phyloP scores from a whole-genome alignment of 2,329 filamentous ascomycete genomes.

The Achaetomium macrosporum region DNA sequence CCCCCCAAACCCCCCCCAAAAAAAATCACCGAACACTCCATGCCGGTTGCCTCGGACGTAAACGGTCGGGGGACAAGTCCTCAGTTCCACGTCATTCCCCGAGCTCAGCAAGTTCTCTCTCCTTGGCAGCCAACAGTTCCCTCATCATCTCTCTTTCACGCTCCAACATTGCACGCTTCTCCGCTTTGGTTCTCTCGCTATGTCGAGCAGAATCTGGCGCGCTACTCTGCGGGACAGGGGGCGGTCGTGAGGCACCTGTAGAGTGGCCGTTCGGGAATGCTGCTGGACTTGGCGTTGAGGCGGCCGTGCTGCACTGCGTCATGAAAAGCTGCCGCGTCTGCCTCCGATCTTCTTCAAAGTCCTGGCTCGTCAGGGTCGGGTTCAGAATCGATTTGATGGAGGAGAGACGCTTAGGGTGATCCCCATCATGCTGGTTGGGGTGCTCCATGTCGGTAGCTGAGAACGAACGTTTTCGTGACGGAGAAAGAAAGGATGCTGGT shows the following conservation, averaged over 20 bases:
- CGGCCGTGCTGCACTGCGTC: conserved; percentile 38
- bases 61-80: not conserved
- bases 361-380: conserved; percentile 35
- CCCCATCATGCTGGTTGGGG: conserved; percentile 30
- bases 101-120: conserved; percentile 59
- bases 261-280: conserved; percentile 29
- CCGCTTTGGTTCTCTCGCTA: conserved; percentile 49
- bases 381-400: conserved; percentile 75
- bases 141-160: conserved; percentile 73
- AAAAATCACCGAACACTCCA: not conserved
- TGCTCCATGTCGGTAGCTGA: conserved; percentile 52
- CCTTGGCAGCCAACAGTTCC: conserved; percentile 64
- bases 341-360: conserved; percentile 22
- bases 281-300: conserved; percentile 38
- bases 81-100: conserved; percentile 4
- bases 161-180: conserved; percentile 60
- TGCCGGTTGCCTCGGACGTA: not conserved
- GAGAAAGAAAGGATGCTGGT: conserved; percentile 54
- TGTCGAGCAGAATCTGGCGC: conserved; percentile 34
- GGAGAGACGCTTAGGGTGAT: conserved; percentile 57
- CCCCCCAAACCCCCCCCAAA: too few relatives aligned
- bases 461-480: conserved; percentile 62
- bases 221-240: not conserved
- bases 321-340: conserved; percentile 39
- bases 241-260: conserved; percentile 23